A percentile compares a stretch with the other conserved stretches of the same genome.
These are phyloP conservation scores for Curvularia spicifera DNA, from an alignment of 2,329 filamentous ascomycete genomes.

Conservation along the genomic window DNA sequence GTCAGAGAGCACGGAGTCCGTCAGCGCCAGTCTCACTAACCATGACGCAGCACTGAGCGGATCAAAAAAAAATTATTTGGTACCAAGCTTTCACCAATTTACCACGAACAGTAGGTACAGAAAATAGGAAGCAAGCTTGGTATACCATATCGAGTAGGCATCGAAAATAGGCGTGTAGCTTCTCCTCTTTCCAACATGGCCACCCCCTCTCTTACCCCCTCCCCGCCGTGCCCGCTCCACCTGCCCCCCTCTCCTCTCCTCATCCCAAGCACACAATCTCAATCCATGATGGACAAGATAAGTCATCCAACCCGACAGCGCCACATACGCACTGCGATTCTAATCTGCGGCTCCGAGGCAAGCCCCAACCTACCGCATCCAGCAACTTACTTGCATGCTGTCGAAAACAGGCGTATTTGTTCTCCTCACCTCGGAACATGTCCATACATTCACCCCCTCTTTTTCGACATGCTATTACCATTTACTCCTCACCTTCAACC, in stretches of 20 bases:
- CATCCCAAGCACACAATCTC: background rate
- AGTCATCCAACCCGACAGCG: background rate
- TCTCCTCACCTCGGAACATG: conserved; percentile 15
- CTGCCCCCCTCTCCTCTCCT: background rate
- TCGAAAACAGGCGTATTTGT: conserved; percentile 16
- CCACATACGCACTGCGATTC: background rate
- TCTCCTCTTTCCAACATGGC: conserved; percentile 8
- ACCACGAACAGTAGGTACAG: conserved; percentile 3
- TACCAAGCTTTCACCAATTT: background rate
- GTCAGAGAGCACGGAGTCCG: background rate
- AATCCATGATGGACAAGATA: background rate
- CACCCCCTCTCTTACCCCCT: background rate
- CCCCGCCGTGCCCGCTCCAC: background rate
- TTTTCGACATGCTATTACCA: background rate
- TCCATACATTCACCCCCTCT: background rate
- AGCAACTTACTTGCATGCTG: conserved; percentile 9
- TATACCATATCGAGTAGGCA: conserved; percentile 6
- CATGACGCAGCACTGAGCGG: background rate
- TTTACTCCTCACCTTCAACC: background rate
- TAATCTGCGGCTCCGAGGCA: background rate
- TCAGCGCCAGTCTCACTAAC: background rate
- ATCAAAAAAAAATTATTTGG: background rate
- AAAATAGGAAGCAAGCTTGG: conserved; percentile 2
- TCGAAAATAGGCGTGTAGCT: conserved; percentile 16
- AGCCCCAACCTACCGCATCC: conserved; percentile 9